Percentiles rank a stretch among this genome's conserved stretches.
These are phyloP conservation scores for Blastomyces percursus DNA, from an alignment of 2,329 filamentous ascomycete genomes.

Conservation along the genomic window DNA sequence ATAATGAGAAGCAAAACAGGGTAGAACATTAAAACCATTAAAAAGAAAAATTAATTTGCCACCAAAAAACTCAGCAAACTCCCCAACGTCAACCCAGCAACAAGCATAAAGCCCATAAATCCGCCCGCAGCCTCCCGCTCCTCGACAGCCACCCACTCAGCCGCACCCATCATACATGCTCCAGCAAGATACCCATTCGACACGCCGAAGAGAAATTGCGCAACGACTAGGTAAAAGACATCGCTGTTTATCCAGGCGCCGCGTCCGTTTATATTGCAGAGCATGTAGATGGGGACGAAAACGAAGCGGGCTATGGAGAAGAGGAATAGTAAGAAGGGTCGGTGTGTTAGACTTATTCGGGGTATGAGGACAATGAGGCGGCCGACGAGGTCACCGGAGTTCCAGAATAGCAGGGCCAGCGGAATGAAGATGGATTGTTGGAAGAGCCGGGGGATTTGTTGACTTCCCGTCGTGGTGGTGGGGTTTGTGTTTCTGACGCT, in stretches of 20 bases:
- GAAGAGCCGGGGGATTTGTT: constrained; percentile 49
- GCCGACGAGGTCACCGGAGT: constrained; percentile 71
- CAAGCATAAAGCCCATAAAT: constrained; percentile 89
- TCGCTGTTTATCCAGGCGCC: constrained; percentile 70
- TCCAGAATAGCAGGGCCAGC: constrained; percentile 86
- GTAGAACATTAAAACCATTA: background rate
- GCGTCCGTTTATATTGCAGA: constrained; percentile 75
- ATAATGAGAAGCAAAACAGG: background rate
- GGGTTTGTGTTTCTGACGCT: constrained; percentile 34
- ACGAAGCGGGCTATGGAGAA: constrained; percentile 53
- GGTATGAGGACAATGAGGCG: constrained; percentile 56
- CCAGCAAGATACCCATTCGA: constrained; percentile 81
- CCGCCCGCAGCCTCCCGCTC: constrained; percentile 83
- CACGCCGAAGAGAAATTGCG: constrained; percentile 73
- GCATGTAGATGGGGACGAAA: constrained; percentile 74
- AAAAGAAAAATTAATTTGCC: constrained; percentile 24
- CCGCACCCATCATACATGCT: constrained; percentile 83
- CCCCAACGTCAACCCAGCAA: constrained; percentile 70
- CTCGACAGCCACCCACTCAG: constrained; percentile 65
- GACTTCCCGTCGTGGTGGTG: constrained; percentile 19
- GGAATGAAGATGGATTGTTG: constrained; percentile 72
- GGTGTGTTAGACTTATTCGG: constrained; percentile 45
- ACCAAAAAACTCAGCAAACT: constrained; percentile 79
- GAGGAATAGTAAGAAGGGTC: constrained; percentile 57
- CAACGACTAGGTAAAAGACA: constrained; percentile 71